These are phyloP conservation scores for Hanseniaspora taiwanica DNA, from an alignment of 805 yeast genomes.

Conservation along the genomic window DNA sequence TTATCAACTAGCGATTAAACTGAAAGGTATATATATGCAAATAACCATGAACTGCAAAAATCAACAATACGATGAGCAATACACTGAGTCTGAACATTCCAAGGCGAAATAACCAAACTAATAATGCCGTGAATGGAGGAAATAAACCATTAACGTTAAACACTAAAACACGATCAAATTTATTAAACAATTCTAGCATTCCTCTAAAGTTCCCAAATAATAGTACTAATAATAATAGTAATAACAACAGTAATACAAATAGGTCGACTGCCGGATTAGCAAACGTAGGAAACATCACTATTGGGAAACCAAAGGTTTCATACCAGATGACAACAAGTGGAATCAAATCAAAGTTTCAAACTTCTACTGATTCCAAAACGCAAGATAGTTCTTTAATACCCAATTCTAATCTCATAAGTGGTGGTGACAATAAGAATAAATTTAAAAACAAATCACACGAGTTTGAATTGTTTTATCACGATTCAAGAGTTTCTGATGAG, in stretches of 20 bases:
- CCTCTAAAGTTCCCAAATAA: no score
- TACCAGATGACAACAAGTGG: neutral
- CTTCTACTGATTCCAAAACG: no score
- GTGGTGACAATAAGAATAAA: neutral
- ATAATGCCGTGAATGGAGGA: neutral
- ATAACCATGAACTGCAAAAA: neutral
- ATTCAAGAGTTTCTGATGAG: slow-evolving; percentile 40
- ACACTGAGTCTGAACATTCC: neutral
- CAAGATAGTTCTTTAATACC: no score
- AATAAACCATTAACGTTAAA: no score
- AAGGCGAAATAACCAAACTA: neutral
- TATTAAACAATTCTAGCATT: no score
- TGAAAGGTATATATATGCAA: slow-evolving; percentile 25
- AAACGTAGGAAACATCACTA: neutral
- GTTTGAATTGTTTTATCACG: slow-evolving; percentile 40
- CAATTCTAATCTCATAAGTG: no score
- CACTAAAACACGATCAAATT: no score
- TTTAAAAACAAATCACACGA: slow-evolving; percentile 9
- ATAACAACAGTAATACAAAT: neutral
- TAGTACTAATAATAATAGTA: neutral
- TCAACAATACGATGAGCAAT: neutral
- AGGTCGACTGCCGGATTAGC: neutral
- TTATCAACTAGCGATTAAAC: slow-evolving; percentile 30
- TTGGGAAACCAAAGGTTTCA: neutral
- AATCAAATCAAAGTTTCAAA: slow-evolving; percentile 1